Evolutionary conservation across 306 rosid genomes (phyloP).

Genomic region (Urtica urens): DNA sequence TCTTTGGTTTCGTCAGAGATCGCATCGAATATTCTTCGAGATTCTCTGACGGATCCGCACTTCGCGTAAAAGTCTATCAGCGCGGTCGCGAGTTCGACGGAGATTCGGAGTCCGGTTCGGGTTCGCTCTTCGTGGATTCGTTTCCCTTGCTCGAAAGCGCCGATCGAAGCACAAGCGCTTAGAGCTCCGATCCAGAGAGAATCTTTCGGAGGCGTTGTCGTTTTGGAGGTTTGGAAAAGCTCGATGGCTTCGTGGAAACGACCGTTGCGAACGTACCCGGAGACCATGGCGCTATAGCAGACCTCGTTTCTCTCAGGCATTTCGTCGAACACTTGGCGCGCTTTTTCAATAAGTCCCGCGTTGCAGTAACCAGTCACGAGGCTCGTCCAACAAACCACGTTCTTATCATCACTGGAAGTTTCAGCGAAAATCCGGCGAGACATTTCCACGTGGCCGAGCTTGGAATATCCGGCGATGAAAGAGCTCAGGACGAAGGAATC

Average conservation of each 20-base stretch:
- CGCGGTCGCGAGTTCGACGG: slow-evolving; percentile 15
- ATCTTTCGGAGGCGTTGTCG: background rate
- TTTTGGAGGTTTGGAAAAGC: slow-evolving; percentile 11
- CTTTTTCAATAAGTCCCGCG: slow-evolving; percentile 13
- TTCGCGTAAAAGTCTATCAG: slow-evolving; percentile 18
- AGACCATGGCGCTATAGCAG: slow-evolving; percentile 20
- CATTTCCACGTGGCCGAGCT: slow-evolving; percentile 5
- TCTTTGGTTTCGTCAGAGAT: background rate
- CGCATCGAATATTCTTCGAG: slow-evolving; percentile 10
- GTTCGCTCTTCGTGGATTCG: slow-evolving; percentile 6
- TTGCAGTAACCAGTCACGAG: slow-evolving; percentile 14
- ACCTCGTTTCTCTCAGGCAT: slow-evolving; percentile 19
- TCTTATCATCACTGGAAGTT: slow-evolving; percentile 2
- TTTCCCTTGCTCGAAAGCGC: slow-evolving; percentile 18
- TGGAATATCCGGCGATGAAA: slow-evolving; percentile 3
- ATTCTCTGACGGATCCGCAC: slow-evolving; percentile 15
- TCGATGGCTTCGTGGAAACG: slow-evolving; percentile 14
- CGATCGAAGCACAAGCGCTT: slow-evolving; percentile 19
- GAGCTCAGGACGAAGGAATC: slow-evolving; percentile 16
- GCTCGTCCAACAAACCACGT: slow-evolving; percentile 21
- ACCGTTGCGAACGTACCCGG: slow-evolving; percentile 16
- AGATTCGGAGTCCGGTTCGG: slow-evolving; percentile 10
- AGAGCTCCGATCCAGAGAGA: slow-evolving; percentile 16
- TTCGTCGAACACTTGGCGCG: slow-evolving; percentile 6
- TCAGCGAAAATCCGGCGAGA: slow-evolving; percentile 14